Percentiles rank a stretch among this genome's conserved stretches.
Evolutionary conservation across 176 grass and related monocot species (phyloP).

Genomic region (Oryza meridionalis): DNA sequence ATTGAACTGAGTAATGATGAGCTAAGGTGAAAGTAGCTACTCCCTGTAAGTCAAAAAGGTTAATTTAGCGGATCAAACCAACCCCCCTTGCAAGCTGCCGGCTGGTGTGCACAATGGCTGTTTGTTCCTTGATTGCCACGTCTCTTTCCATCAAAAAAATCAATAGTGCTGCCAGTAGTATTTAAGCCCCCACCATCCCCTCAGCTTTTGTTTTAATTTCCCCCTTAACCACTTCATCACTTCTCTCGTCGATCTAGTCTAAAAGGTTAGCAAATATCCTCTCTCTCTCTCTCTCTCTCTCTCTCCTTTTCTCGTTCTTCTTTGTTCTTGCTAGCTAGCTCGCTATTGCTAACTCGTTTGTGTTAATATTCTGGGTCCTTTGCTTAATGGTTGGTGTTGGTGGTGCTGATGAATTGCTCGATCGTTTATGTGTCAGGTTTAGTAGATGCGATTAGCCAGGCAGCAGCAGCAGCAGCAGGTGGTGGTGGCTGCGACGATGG

Average conservation of each 20-base stretch:
- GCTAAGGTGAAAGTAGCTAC: slow-evolving; percentile 30
- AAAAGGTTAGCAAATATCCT: slow-evolving; percentile 9
- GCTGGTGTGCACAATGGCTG: slow-evolving; percentile 26
- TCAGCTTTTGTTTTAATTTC: not conserved
- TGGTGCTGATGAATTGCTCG: not conserved
- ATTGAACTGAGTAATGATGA: slow-evolving; percentile 24
- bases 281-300: not conserved
- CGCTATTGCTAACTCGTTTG: not conserved
- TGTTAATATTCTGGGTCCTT: too few species aligned
- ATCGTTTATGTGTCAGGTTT: not conserved
- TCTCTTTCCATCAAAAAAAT: slow-evolving; percentile 53
- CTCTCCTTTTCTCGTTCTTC: not conserved
- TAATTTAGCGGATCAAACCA: not conserved
- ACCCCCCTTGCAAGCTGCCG: not conserved
- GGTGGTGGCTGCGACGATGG: slow-evolving; percentile 33
- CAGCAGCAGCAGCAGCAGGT: slow-evolving; percentile 24
- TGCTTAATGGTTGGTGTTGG: not conserved
- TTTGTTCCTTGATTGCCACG: slow-evolving; percentile 38
- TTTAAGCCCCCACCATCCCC: slow-evolving; percentile 43
- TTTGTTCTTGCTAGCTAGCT: slow-evolving; percentile 10
- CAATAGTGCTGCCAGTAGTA: slow-evolving; percentile 8
- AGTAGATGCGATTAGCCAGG: slow-evolving; percentile 15
- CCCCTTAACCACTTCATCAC: slow-evolving; percentile 29
- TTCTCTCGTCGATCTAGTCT: not conserved
- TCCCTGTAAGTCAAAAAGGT: slow-evolving; percentile 46